Evolutionary conservation across 306 rosid genomes (phyloP), one percentile per base, ranked within the genome.

Genomic region (Cicer cuneatum): DNA sequence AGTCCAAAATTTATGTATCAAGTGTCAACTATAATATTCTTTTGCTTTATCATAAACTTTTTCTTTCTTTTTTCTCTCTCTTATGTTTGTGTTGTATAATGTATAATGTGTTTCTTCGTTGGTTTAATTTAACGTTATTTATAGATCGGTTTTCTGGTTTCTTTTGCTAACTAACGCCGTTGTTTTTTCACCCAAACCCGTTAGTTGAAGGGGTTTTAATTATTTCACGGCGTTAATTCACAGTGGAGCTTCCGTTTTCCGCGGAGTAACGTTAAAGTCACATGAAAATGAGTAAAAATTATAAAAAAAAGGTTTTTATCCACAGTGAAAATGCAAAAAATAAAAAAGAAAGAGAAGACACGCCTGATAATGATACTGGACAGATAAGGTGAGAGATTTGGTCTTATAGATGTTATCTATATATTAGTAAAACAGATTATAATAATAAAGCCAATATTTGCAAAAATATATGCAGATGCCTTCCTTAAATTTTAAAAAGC

Each of bases 111-210:
- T 74, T 69, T 49, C 11, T 51, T 63, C n/a, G 21, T 37, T 77
- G 75, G 81, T 73, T 81, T 62, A 75, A 73, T 73, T 81, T 58
- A 78, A 73, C 73, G 87, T 80, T 79, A 74, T 82, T 82, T 81
- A 83, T 80, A 85, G 85, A 84, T 72, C 48, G 70, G 9, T 76
- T 15, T 73, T 77, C 75, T 37, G 73, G 73, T 56, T 82, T 52
- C 74, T 60, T 56, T 16, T 21, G 2, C 38, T 24, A 59, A 33
- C 65, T 74, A 74, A 82, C 86, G 85, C 71, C 75, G 80, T 19
- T 71, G 39, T 18, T 14, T 64, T 49, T 40, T 43, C 53, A 14
- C 74, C 77, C 8, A 0, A 56, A 1, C 29, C 10, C 52, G 47
- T 47, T 24, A 29, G 57, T 15, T 51, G 74, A 42, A 12, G 40